A percentile compares a stretch with the other conserved stretches of the same genome.
These are phyloP conservation scores for Nidularia pulvinata DNA, from an alignment of 768 basidiomycete genomes.

Conservation along the genomic window DNA sequence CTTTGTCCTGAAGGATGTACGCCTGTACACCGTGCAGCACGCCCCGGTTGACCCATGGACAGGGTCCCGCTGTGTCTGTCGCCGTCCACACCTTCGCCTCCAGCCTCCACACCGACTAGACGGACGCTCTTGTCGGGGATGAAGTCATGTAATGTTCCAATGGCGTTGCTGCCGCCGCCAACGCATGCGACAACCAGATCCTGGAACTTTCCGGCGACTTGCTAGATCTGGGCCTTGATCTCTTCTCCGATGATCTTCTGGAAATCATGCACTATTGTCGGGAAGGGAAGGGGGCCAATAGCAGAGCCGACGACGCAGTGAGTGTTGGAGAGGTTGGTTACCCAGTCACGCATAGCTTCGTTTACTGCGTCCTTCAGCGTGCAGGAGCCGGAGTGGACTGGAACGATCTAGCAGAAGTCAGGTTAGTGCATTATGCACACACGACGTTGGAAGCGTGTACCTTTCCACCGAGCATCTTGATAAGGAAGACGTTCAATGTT, in stretches of 20 bases:
- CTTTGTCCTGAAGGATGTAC: slow-evolving; percentile 86
- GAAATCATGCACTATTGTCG: slow-evolving; percentile 98
- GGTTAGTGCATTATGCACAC: background rate
- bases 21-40: slow-evolving; percentile 97
- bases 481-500: slow-evolving; percentile 97
- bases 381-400: slow-evolving; percentile 91
- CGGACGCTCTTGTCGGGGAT: slow-evolving; percentile 85
- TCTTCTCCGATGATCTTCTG: slow-evolving; percentile 94
- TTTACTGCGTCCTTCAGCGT: slow-evolving; percentile 99
- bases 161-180: slow-evolving; percentile 97
- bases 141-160: slow-evolving; percentile 98
- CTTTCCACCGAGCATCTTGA: slow-evolving; percentile 95
- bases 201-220: slow-evolving; percentile 79
- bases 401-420: slow-evolving; percentile 64
- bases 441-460: slow-evolving; percentile 27
- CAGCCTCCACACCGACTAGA: slow-evolving; percentile 94
- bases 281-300: slow-evolving; percentile 99
- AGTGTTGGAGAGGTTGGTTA: slow-evolving; percentile 90
- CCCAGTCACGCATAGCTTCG: slow-evolving; percentile 99
- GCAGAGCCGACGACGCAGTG: slow-evolving; percentile 98
- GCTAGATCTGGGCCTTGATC: slow-evolving; percentile 85
- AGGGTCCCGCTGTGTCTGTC: slow-evolving; percentile 92
- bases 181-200: slow-evolving; percentile 97
- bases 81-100: slow-evolving; percentile 90
- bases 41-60: slow-evolving; percentile 88